A percentile compares a stretch with the other conserved stretches of the same genome.
Evolutionary conservation across 176 grass and related monocot species (phyloP).

Genomic region (Typha latifolia): DNA sequence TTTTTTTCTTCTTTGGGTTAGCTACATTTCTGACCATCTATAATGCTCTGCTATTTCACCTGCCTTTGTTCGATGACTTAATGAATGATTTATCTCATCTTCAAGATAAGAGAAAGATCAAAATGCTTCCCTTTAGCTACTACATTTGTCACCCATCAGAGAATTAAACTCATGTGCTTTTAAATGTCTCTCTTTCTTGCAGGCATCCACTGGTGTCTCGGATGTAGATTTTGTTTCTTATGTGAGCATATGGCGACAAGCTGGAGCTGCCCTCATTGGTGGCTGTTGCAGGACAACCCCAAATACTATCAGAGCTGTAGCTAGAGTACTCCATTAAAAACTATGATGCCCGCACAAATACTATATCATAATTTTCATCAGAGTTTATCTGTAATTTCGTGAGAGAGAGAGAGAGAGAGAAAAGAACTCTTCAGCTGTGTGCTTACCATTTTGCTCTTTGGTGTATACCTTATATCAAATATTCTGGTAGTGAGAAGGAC

Average conservation of each 20-base stretch:
- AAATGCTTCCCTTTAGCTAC: too few species aligned
- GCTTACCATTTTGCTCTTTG: too few species aligned
- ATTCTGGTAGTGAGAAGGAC: too few species aligned
- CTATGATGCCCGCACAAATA: not conserved
- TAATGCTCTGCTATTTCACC: too few species aligned
- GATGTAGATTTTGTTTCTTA: conserved; percentile 86
- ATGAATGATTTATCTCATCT: not conserved
- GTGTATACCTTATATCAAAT: too few species aligned
- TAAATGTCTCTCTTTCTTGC: conserved; percentile 1
- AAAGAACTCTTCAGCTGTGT: too few species aligned
- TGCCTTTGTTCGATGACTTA: too few species aligned
- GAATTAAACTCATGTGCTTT: too few species aligned
- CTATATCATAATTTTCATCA: not conserved
- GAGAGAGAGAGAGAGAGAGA: too few species aligned
- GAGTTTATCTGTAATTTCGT: not conserved
- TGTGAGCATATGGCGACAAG: conserved; percentile 63
- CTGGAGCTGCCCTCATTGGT: conserved; percentile 55
- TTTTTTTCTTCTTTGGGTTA: not conserved
- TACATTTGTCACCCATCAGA: too few species aligned
- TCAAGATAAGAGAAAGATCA: not conserved
- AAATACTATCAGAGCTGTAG: conserved; percentile 74
- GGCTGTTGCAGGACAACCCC: conserved; percentile 99
- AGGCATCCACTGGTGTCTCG: conserved; percentile 71
- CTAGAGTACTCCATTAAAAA: conserved; percentile 30
- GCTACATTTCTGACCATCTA: too few species aligned